phyloP scores from a whole-genome alignment of 305 asterid species.

The Euphrasia arctica region DNA sequence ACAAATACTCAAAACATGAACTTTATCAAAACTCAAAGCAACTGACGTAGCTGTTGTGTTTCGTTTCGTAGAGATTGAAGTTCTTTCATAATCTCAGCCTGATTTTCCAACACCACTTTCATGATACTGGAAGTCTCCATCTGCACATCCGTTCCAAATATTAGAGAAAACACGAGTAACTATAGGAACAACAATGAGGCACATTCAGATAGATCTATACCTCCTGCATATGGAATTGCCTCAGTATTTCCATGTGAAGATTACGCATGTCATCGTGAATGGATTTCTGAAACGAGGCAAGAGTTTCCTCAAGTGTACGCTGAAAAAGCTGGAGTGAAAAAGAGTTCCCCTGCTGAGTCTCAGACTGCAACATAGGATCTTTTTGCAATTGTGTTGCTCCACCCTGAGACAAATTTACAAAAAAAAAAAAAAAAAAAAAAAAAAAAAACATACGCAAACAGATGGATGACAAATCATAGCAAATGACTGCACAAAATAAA shows the following conservation, averaged over 20 bases:
- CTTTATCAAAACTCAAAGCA: conserved; percentile 36
- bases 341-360: conserved; percentile 62
- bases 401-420: conserved; percentile 47
- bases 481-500: conserved; percentile 20
- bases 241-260: conserved; percentile 78
- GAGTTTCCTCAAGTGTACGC: conserved; percentile 85
- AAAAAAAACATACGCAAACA: background rate
- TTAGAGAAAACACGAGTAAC: conserved; percentile 19
- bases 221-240: conserved; percentile 96
- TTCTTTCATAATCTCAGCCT: conserved; percentile 66
- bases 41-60: conserved; percentile 59
- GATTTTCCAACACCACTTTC: conserved; percentile 57
- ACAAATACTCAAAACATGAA: too few species aligned
- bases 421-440: background rate
- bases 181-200: conserved; percentile 5
- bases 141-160: conserved; percentile 37
- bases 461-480: background rate
- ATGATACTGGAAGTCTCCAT: conserved; percentile 48
- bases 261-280: conserved; percentile 89
- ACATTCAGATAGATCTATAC: conserved; percentile 34
- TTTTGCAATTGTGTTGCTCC: conserved; percentile 46
- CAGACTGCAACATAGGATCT: conserved; percentile 31
- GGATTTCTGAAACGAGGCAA: conserved; percentile 74
- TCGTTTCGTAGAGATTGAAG: conserved; percentile 58
- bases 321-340: conserved; percentile 92